Percentiles rank a stretch among this genome's conserved stretches.
Evolutionary conservation across 2,329 filamentous ascomycete species (phyloP).

Genomic region (Botrytis sinoallii): DNA sequence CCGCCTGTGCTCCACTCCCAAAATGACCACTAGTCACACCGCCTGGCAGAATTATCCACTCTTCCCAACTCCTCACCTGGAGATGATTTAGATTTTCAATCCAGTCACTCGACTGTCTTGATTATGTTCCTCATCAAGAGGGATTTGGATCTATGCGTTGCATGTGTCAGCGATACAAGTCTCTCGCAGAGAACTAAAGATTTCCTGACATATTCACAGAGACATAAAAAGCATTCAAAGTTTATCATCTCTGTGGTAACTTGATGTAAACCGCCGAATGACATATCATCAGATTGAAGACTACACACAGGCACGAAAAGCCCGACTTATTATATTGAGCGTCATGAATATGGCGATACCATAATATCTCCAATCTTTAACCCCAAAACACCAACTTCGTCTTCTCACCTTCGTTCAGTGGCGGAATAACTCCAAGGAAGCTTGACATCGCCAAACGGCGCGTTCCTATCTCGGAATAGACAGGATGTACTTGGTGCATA

Average conservation of each 20-base stretch:
- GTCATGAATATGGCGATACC: not conserved
- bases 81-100: not conserved
- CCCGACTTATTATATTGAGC: not conserved
- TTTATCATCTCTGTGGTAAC: not conserved
- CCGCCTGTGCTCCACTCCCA: not conserved
- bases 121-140: not conserved
- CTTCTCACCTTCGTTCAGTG: not conserved
- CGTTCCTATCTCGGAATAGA: not conserved
- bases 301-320: not conserved
- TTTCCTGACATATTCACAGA: not conserved
- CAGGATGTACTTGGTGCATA: slow-evolving; percentile 12
- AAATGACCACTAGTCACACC: not conserved
- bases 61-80: not conserved
- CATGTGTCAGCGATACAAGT: not conserved
- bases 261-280: not conserved
- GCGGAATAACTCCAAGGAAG: slow-evolving; percentile 9
- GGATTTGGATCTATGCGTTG: not conserved
- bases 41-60: not conserved
- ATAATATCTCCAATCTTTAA: not conserved
- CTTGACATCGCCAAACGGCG: slow-evolving; percentile 10
- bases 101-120: not conserved
- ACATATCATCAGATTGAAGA: not conserved
- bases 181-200: not conserved
- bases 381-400: slow-evolving; percentile 14
- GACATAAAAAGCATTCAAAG: not conserved